Conservation (phyloP, 2,329 filamentous ascomycete genomes). For the Exophiala phaeomuriformis region DNA sequence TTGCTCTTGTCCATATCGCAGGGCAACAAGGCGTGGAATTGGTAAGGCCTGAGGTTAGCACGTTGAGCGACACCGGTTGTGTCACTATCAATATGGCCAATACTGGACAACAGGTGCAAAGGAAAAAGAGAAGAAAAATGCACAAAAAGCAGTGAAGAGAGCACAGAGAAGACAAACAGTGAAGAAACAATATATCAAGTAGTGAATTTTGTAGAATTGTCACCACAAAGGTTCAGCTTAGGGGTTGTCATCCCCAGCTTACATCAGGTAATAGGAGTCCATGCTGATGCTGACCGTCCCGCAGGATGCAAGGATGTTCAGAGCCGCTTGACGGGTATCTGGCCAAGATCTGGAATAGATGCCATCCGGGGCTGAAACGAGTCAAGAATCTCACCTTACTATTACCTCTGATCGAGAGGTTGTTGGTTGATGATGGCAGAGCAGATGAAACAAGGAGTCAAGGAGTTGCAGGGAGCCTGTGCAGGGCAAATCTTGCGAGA, state of each 20-base stretch:
- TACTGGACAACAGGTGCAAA: neutral
- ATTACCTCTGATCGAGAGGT: neutral
- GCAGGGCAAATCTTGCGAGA: neutral
- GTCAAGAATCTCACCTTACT: neutral
- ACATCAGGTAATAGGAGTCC: too few species aligned
- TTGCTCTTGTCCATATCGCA: conserved; percentile 11
- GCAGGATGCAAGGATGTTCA: too few species aligned
- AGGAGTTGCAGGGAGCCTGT: neutral
- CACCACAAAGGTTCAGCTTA: too few species aligned
- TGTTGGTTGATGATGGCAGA: neutral
- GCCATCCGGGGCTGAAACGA: neutral
- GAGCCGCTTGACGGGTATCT: neutral
- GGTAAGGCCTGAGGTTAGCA: neutral
- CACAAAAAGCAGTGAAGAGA: too few species aligned
- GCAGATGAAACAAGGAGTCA: conserved; percentile 1
- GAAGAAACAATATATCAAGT: too few species aligned
- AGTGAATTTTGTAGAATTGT: too few species aligned
- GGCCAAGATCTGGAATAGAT: neutral
- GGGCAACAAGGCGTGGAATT: neutral
- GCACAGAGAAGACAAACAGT: too few species aligned
- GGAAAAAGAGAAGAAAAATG: neutral
- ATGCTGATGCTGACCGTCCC: too few species aligned
- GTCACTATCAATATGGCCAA: neutral
- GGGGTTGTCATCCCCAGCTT: too few species aligned
- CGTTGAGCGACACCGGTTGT: neutral